phyloP scores from a whole-genome alignment of 306 rosid species.

The Quercus parvula region DNA sequence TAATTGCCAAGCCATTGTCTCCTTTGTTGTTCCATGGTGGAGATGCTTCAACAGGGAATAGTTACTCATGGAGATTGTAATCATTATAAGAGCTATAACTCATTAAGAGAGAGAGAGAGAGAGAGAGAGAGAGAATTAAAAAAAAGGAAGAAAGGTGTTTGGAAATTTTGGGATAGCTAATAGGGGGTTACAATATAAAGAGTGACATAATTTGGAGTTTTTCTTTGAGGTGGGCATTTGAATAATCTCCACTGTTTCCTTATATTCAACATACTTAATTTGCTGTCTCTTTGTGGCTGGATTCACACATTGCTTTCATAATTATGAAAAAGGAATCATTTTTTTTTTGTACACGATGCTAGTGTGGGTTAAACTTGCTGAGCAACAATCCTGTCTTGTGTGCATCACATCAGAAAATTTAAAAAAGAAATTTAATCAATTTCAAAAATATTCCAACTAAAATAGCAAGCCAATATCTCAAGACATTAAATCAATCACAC shows the following conservation, averaged over 20 bases:
- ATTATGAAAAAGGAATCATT: neutral
- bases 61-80: neutral
- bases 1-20: slow-evolving; percentile 73
- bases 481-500: no score
- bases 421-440: no score
- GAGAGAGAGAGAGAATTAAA: neutral
- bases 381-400: no score
- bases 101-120: slow-evolving; percentile 14
- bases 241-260: slow-evolving; percentile 26
- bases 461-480: no score
- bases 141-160: neutral
- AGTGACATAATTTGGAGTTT: slow-evolving; percentile 18
- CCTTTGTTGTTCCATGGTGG: slow-evolving; percentile 65
- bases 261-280: slow-evolving; percentile 1
- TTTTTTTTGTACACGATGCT: neutral
- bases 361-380: neutral
- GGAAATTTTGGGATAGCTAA: slow-evolving; percentile 25
- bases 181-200: slow-evolving; percentile 24
- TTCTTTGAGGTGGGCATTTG: slow-evolving; percentile 21
- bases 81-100: neutral
- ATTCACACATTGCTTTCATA: slow-evolving; percentile 17
- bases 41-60: slow-evolving; percentile 18
- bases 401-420: no score
- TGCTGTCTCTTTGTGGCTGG: slow-evolving; percentile 15
- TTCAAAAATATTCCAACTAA: no score